A percentile compares a stretch with the other conserved stretches of the same genome.
Conservation (phyloP, 106 monocot genomes). For the Amphibolis antarctica region DNA sequence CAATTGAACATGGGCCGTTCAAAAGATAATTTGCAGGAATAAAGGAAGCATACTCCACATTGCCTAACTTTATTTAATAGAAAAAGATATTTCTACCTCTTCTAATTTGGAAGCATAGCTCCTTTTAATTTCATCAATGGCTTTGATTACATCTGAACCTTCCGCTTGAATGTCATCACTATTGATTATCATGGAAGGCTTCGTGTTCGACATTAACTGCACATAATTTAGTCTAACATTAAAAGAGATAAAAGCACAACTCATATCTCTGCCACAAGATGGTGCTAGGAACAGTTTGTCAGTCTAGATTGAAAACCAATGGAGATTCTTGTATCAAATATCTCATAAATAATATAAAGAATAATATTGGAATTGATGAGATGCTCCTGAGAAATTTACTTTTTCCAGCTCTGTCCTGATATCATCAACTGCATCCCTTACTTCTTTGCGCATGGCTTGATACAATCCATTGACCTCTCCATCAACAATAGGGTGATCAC, state of each 20-base stretch:
- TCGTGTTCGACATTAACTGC: slow-evolving; percentile 43
- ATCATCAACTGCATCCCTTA: slow-evolving; percentile 58
- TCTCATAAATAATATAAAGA: no score
- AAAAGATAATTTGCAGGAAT: neutral
- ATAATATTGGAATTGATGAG: no score
- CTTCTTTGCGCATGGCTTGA: slow-evolving; percentile 77
- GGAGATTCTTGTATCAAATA: no score
- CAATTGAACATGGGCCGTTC: no score
- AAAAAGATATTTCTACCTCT: slow-evolving; percentile 23
- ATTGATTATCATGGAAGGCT: slow-evolving; percentile 11
- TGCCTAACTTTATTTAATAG: no score
- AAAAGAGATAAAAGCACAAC: neutral
- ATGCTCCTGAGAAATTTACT: slow-evolving; percentile 15
- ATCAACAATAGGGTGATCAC: slow-evolving; percentile 37
- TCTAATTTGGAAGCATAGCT: slow-evolving; percentile 65
- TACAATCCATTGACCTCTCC: slow-evolving; percentile 36
- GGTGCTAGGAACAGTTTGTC: neutral
- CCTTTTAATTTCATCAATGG: slow-evolving; percentile 65
- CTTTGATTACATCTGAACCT: slow-evolving; percentile 24
- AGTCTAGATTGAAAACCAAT: neutral
- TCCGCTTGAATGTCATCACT: slow-evolving; percentile 22
- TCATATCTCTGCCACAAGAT: neutral
- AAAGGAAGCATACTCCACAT: neutral
- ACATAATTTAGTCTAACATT: neutral
- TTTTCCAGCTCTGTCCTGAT: slow-evolving; percentile 75